A percentile compares a stretch with the other conserved stretches of the same genome.
Evolutionary conservation across 768 basidiomycete species (phyloP).

Genomic region (Hericium coralloides): DNA sequence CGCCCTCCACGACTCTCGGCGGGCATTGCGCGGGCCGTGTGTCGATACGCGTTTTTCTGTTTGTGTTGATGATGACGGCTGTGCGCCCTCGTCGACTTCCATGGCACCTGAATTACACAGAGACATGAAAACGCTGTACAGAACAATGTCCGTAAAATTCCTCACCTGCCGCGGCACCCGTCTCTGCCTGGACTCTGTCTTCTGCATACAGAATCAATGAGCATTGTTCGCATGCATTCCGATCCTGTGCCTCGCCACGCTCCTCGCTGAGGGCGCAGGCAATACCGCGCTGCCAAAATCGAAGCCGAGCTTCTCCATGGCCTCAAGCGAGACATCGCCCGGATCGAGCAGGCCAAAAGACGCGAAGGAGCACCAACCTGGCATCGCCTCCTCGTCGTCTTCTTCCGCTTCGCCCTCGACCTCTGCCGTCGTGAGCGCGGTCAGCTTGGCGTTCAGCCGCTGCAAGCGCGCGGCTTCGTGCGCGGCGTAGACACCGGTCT

Average conservation of each 20-base stretch:
- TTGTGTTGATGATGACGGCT: slow-evolving; percentile 15
- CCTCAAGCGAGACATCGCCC: slow-evolving; percentile 43
- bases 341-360: slow-evolving; percentile 29
- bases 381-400: slow-evolving; percentile 17
- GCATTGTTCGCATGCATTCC: not conserved
- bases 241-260: too few species aligned
- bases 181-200: not conserved
- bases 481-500: slow-evolving; percentile 65
- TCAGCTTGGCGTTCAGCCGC: slow-evolving; percentile 62
- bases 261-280: not conserved
- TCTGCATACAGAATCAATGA: not conserved
- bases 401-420: slow-evolving; percentile 5
- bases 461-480: slow-evolving; percentile 69
- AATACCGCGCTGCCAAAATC: not conserved
- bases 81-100: slow-evolving; percentile 38
- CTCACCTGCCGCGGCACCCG: not conserved
- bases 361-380: slow-evolving; percentile 14
- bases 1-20: slow-evolving; percentile 74
- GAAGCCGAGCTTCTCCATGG: slow-evolving; percentile 24
- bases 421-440: slow-evolving; percentile 32
- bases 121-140: not conserved
- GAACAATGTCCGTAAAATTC: not conserved
- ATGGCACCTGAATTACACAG: slow-evolving; percentile 33
- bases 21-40: slow-evolving; percentile 67
- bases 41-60: slow-evolving; percentile 51